Conservation (phyloP, 805 yeast genomes). For the Wickerhamomyces chaumierensis region DNA sequence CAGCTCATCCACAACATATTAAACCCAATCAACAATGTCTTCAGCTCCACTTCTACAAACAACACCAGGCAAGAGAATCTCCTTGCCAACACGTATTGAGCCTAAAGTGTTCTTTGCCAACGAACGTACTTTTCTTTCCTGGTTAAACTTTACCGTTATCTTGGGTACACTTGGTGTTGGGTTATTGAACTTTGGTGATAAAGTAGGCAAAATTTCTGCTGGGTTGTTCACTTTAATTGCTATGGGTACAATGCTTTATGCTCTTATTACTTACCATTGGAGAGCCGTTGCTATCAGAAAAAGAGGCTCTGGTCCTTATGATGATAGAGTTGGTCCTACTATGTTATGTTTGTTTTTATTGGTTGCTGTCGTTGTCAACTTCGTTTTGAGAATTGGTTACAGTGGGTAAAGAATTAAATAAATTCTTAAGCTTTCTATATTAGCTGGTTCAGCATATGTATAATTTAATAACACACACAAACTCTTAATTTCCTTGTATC, state of each 20-base stretch:
- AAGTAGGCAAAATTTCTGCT: slow-evolving; percentile 85
- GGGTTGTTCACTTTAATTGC: slow-evolving; percentile 91
- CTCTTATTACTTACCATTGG: slow-evolving; percentile 95
- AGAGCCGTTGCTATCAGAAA: slow-evolving; percentile 97
- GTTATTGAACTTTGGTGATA: slow-evolving; percentile 90
- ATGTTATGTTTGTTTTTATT: slow-evolving; percentile 89
- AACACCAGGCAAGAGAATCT: slow-evolving; percentile 83
- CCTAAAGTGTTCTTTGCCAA: slow-evolving; percentile 98
- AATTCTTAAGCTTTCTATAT: no score
- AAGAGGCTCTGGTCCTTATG: slow-evolving; percentile 98
- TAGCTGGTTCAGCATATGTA: no score
- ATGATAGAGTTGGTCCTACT: slow-evolving; percentile 97
- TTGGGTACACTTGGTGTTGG: slow-evolving; percentile 96
- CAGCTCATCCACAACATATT: no score
- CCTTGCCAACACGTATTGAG: slow-evolving; percentile 95
- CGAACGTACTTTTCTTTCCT: slow-evolving; percentile 94
- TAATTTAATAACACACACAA: no score
- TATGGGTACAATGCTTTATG: slow-evolving; percentile 96
- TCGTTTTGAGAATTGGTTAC: slow-evolving; percentile 47
- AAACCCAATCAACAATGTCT: no score
- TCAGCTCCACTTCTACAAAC: slow-evolving; percentile 65
- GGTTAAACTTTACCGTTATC: slow-evolving; percentile 98
- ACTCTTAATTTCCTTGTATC: no score
- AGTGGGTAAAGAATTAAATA: no score
- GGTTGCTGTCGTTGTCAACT: slow-evolving; percentile 89